Evolutionary conservation across 306 rosid species (phyloP), one percentile per base, ranked within the genome.

Genomic region (Malus orientalis): DNA sequence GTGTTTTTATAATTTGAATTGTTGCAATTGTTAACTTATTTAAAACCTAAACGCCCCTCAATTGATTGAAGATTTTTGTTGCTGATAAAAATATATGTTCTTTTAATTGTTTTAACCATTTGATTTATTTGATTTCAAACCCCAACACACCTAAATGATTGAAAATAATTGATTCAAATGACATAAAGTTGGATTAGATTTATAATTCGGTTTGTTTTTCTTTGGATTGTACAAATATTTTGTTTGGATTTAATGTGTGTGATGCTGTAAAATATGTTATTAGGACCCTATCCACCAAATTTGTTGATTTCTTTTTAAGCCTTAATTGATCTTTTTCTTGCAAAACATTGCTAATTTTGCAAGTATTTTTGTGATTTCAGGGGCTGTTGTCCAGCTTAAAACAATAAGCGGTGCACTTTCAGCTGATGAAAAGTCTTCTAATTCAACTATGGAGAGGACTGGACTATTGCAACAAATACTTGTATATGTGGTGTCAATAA

Each of bases 351-450:
- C 74, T 85, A 68, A 69, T 75, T 73, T 87, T 59, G 68, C 74
- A 51, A 75, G 16, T 74, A 19, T 27, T 69, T 80, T 83, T 74
- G 61, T 91, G 70, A 25, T 81, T 84, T 69, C 91, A 95, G 98
- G 97, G 80, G 90, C 91, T 74, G 98, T 92, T 55, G 91, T 95
- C 81, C 97, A 95, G 76, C 93, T 95, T 73, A 95, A 95, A 87
- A 87, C 98, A 75, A 89, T 94, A 75, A 86, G 88, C 54, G 86
- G 95, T 36, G 83, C 93, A 27, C 78, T 90, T 75, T 84, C 89
- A 64, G 85, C 84, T 57, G 97, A 89, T 55, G 98, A 90, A 80
- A 87, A 85, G 84, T 80, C 85, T 77, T 83, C 96, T 16, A 82
- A 80, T 81, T 80, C 80, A 29, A 84, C 88, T 23, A 6, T 79